Base-by-base conservation (phyloP, 1,284 basidiomycete genomes). In the Cryptococcus sp. region DNA sequence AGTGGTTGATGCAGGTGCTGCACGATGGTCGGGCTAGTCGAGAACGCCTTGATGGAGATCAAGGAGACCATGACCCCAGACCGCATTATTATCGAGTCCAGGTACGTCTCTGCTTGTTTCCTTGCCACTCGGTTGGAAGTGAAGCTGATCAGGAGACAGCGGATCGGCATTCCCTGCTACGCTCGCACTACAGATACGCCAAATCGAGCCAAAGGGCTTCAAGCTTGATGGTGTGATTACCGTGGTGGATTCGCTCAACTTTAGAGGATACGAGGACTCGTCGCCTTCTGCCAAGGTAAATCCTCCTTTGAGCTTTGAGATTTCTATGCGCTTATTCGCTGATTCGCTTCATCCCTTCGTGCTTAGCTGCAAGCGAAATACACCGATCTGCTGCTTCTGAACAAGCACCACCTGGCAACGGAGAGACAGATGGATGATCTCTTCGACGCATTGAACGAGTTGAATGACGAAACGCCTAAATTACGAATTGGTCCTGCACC, bases 81-180 rank as follows among this genome's bases (percentile, higher is more conserved):
- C 76, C 82, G 92, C 47, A 93, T 95, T 68, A 88, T 95, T 68
- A 90, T 95, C 64, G 92, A 95, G 80, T 91, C 89, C 82, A 93
- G 90, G 89, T 91, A 69, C 58, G 85, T 81, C 35, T 25, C 23
- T 13, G 5, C 27, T 47, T 4, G 20, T 41, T 3, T 35, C 10
- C 22, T 22, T 45, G 41, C 17, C 27, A 7, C 43, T 47, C 23
- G 25, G n/a, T 3, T 40, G 19, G 7, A 27, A 7, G 1, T 35
- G 20, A 19, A 43, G 41, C 47, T 13, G n/a, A 3, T 38, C 48
- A 52, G 35, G 54, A 20, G 20, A 69, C 68, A 88, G 90, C 47
- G 91, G 92, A 11, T 93, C 91, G 0, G 78, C 78, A 0, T 78
- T 79, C 62, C 78, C 92, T 15, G 92, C 92, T 3, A 93, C 91